Base-by-base conservation (phyloP, 2,329 filamentous ascomycete genomes). In the Paecilomyces sp. region DNA sequence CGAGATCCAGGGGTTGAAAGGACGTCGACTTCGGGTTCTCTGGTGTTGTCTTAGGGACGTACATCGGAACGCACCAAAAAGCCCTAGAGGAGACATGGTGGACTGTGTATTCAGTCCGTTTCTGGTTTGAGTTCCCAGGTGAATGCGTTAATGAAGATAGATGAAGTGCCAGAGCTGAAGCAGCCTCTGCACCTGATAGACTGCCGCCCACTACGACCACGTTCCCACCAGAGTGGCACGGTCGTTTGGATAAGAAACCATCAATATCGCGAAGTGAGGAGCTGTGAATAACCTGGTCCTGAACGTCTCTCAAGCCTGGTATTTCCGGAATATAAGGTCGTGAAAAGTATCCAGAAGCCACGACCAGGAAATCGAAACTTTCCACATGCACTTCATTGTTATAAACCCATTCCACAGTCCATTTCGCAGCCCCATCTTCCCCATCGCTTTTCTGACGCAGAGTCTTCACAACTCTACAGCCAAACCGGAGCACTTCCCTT, bases 111-210 rank as follows among this genome's bases (percentile, higher is more conserved):
- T 55, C 51, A 8, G 47, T 30, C n/a, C 22, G 50, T 6, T 22
- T 24, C 65, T 83, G 86, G 0, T 86, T 83, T 0, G 83, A 82
- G 8, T 41, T 15, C 9, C 41, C 54, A 2, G 52, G 54, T 0
- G 55, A 18, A 69, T 88, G 78, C 12, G 74, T 72, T 2, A 82
- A 82, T 5, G 85, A 85, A 0, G 90, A 92, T 1, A 93, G 72
- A 62, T 92, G 85, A 3, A 85, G 80, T 11, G 89, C 89, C 56
- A 92, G 83, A 1, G 87, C 86, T 9, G 85, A 87, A 0, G 90
- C 88, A 55, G 88, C 88, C 76, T 95, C 91, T 4, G 89, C 84
- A 0, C 90, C 90, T 1, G 90, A 93, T 82, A 94, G 92, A 66
- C 92, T 89, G 0, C 90, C 90, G 0, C 91, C 91, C 0, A 92